Base-by-base conservation (phyloP, 2,329 filamentous ascomycete genomes). In the Fusarium sambucinum region DNA sequence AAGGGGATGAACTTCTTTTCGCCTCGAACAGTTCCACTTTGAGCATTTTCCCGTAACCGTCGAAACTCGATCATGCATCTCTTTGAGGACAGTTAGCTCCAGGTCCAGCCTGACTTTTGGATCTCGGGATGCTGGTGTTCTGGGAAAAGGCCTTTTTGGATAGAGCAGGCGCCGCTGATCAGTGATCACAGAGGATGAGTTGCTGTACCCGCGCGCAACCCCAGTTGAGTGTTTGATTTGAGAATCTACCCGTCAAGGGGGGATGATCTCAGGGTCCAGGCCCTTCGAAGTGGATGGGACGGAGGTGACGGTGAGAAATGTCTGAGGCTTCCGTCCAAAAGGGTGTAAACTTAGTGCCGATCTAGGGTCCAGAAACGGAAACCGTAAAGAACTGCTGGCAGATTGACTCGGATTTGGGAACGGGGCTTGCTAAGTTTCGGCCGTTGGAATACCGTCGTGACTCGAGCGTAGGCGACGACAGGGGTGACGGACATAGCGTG, bases 231-330 rank as follows among this genome's bases (percentile, higher is more conserved):
- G 55, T 61, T 64, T 64, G 51, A 61, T 70, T 69, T 72, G 59
- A 67, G 72, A 62, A 72, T 71, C 58, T 55, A 41, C 59, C 48
- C 45, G 54, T 55, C 40, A 48, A 59, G 47, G 68, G 67, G 63
- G 55, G 71, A 66, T 68, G 70, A 73, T 73, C 71, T 65, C 66
- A 64, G 59, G 71, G 71, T 73, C 71, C 60, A 72, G 71, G 71
- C 71, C 71, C 68, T 72, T 73, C 71, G 68, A 73, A 64, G 56
- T 69, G 66, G 59, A 59, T 64, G 48, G 35, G 44, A 50, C 25
- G 50, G 63, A 56, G 45, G 48, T 62, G 68, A 73, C 61, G 63
- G 66, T 61, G 68, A 53, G 48, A 40, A 48, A 33, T 63, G 48
- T 53, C 41, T 52, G 40, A 59, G 59, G 59, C 21, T 64, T 48